These are phyloP conservation scores for Piper betle DNA, from an alignment of 164 flowering plant genomes.

Conservation along the genomic window DNA sequence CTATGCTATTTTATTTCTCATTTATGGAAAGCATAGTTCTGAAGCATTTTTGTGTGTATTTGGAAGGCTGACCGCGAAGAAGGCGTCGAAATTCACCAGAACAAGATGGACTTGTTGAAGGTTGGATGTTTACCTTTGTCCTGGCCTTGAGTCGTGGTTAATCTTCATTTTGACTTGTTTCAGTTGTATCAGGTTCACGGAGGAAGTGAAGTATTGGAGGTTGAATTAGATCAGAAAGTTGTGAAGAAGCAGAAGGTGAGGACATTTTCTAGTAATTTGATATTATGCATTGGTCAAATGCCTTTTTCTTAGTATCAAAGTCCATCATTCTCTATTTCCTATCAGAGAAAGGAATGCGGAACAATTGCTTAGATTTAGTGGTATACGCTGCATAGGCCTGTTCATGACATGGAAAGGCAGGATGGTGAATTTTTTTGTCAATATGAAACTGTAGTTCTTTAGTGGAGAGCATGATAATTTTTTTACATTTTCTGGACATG, in stretches of 20 bases:
- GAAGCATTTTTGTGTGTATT: not conserved
- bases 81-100: constrained; percentile 1
- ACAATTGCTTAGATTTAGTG: not conserved
- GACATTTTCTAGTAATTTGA: not conserved
- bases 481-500: too few species aligned
- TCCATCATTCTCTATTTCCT: too few species aligned
- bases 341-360: too few species aligned
- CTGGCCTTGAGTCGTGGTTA: not conserved
- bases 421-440: too few species aligned
- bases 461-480: too few species aligned
- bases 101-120: not conserved
- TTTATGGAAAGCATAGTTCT: not conserved
- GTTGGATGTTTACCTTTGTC: not conserved
- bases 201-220: constrained; percentile 13
- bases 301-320: too few species aligned
- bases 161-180: not conserved
- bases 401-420: too few species aligned
- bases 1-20: too few species aligned
- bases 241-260: constrained; percentile 35
- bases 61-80: not conserved
- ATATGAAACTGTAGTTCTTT: too few species aligned
- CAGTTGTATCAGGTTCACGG: constrained; percentile 13
- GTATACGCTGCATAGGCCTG: too few species aligned
- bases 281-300: not conserved
- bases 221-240: constrained; percentile 14